Conservation (phyloP, 163 green algal genomes). For the Scenedesmus sp. region DNA sequence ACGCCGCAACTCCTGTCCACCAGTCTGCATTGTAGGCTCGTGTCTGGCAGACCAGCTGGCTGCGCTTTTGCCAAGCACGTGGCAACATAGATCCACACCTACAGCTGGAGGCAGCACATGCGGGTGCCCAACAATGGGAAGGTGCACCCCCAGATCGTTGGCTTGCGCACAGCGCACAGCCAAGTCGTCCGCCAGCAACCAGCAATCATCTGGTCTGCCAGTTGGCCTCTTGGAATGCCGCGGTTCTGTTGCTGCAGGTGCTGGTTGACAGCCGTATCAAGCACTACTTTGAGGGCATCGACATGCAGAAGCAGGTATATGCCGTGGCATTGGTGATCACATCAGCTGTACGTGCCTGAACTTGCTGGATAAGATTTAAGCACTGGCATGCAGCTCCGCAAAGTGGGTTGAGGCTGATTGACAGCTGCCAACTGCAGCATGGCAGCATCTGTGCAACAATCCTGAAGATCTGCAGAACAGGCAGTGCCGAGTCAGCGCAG, state of each 20-base stretch:
- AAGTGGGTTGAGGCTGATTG: too few species aligned
- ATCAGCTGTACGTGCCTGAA: too few species aligned
- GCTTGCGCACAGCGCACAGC: neutral
- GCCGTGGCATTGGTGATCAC: neutral
- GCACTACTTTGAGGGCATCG: slow-evolving; percentile 30
- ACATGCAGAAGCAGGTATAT: slow-evolving; percentile 37
- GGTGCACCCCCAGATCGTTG: too few species aligned
- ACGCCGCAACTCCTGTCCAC: neutral
- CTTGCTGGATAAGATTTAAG: too few species aligned
- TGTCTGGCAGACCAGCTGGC: neutral
- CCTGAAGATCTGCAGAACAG: neutral
- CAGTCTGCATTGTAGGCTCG: neutral
- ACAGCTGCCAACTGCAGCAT: neutral
- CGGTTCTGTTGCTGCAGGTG: slow-evolving; percentile 35
- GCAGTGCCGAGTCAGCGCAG: too few species aligned
- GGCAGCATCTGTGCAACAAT: neutral
- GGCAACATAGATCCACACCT: too few species aligned
- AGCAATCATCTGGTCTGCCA: neutral
- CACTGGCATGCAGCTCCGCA: neutral
- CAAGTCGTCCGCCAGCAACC: neutral
- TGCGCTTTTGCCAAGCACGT: too few species aligned
- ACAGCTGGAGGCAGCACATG: too few species aligned
- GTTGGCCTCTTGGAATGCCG: too few species aligned
- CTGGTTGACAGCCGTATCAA: slow-evolving; percentile 40
- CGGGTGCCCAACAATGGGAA: too few species aligned